These are phyloP conservation scores for Inga laurina DNA, from an alignment of 306 rosid genomes.

Conservation along the genomic window DNA sequence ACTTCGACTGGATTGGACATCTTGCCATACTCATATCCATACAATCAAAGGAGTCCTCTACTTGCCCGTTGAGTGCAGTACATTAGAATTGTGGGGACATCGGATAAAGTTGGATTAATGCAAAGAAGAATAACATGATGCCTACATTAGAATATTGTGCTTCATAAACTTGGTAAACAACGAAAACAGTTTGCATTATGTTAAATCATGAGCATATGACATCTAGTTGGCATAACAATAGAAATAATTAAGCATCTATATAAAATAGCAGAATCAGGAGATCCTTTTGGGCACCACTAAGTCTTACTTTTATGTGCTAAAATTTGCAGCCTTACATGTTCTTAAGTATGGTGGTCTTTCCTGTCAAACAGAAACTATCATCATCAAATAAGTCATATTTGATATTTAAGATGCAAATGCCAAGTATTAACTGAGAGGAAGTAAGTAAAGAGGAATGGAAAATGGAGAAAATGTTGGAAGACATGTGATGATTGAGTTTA, in stretches of 20 bases:
- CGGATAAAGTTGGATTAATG: no score
- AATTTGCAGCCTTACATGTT: background rate
- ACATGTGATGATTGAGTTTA: background rate
- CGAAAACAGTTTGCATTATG: no score
- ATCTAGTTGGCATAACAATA: background rate
- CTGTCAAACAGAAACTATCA: slow-evolving; percentile 34
- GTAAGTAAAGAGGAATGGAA: background rate
- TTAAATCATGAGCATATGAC: no score
- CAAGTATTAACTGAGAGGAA: background rate
- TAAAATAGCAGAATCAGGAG: background rate
- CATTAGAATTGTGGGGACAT: no score
- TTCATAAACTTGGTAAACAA: no score
- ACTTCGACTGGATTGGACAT: no score
- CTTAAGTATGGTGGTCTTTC: slow-evolving; percentile 79
- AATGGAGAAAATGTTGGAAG: background rate
- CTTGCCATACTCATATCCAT: no score
- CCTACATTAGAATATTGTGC: no score
- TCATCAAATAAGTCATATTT: background rate
- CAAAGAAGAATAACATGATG: no score
- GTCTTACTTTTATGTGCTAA: background rate
- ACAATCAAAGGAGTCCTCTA: no score
- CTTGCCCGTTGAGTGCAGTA: no score
- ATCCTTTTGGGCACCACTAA: background rate
- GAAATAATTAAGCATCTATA: background rate
- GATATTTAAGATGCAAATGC: background rate